Conservation (phyloP, 208 protist species). For the Borovskyia barvae region DNA sequence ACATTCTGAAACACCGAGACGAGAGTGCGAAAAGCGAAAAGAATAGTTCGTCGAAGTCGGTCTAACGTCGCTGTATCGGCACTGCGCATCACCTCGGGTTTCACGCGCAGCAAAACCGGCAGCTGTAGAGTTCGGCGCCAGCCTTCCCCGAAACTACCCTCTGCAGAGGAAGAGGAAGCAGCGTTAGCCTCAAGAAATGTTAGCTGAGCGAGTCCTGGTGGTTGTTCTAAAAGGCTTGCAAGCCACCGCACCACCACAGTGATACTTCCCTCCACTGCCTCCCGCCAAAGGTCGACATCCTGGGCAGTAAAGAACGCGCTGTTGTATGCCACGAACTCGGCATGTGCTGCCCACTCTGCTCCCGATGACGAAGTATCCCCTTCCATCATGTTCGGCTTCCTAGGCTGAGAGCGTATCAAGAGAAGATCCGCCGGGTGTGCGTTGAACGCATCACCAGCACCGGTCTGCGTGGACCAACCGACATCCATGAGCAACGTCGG, state of each 20-base stretch:
- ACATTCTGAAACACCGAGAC: conserved; percentile 46
- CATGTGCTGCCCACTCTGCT: conserved; percentile 23
- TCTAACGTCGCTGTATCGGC: conserved; percentile 35
- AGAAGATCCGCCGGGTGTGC: conserved; percentile 55
- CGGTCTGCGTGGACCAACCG: neutral
- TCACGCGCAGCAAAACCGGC: conserved; percentile 49
- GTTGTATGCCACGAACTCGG: conserved; percentile 63
- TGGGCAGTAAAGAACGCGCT: conserved; percentile 32
- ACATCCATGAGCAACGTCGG: conserved; percentile 25
- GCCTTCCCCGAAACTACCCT: conserved; percentile 18
- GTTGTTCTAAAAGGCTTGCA: conserved; percentile 35
- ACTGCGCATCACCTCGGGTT: conserved; percentile 13
- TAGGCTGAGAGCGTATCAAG: conserved; percentile 35
- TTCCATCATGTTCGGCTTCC: neutral
- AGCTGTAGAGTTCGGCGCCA: conserved; percentile 74
- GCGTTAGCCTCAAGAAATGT: conserved; percentile 53
- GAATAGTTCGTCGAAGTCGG: conserved; percentile 47
- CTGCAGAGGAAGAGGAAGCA: neutral
- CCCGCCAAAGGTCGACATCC: conserved; percentile 62
- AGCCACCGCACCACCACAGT: conserved; percentile 44
- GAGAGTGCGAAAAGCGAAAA: conserved; percentile 54
- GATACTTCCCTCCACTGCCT: conserved; percentile 56
- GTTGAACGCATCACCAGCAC: conserved; percentile 19
- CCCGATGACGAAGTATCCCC: neutral
- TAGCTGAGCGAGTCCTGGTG: conserved; percentile 71